Percentiles rank a stretch among this genome's conserved stretches.
These are phyloP conservation scores for Penicillium steckii DNA, from an alignment of 495 filamentous ascomycete species.

Conservation along the genomic window DNA sequence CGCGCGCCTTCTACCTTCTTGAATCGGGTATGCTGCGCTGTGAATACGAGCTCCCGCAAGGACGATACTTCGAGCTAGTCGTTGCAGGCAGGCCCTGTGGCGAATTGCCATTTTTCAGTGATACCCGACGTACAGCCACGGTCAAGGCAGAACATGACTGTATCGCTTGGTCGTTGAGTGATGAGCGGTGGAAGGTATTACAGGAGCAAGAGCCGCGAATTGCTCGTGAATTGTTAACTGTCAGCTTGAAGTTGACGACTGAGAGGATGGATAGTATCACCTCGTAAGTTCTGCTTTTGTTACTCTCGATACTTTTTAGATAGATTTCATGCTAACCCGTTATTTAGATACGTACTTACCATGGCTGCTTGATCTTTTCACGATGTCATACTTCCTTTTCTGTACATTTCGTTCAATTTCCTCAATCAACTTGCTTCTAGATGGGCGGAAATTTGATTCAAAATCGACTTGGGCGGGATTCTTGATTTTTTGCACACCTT, in stretches of 20 bases:
- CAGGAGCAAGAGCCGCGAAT: slow-evolving; percentile 69
- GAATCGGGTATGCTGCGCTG: slow-evolving; percentile 85
- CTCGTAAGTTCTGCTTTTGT: slow-evolving; percentile 45
- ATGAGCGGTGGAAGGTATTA: slow-evolving; percentile 65
- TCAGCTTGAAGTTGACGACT: slow-evolving; percentile 82
- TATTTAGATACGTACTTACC: slow-evolving; percentile 33
- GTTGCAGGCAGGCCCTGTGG: slow-evolving; percentile 94
- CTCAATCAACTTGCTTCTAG: not conserved
- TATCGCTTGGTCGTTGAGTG: slow-evolving; percentile 77
- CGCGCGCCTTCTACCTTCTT: slow-evolving; percentile 85
- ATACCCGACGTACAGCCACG: slow-evolving; percentile 81
- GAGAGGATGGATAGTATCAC: slow-evolving; percentile 92
- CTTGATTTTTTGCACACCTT: not conserved
- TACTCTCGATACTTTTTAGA: not conserved
- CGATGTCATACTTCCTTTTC: not conserved
- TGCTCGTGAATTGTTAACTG: slow-evolving; percentile 77
- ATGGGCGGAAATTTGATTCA: not conserved
- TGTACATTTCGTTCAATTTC: not conserved
- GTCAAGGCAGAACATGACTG: slow-evolving; percentile 78
- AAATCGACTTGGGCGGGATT: not conserved
- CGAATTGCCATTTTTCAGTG: slow-evolving; percentile 92
- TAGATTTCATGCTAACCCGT: not conserved
- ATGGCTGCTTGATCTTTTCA: slow-evolving; percentile 28
- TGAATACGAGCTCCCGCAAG: slow-evolving; percentile 88
- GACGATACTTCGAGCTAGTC: slow-evolving; percentile 84